Evolutionary conservation across 768 basidiomycete genomes (phyloP).

Genomic region (Mycena haematopus): DNA sequence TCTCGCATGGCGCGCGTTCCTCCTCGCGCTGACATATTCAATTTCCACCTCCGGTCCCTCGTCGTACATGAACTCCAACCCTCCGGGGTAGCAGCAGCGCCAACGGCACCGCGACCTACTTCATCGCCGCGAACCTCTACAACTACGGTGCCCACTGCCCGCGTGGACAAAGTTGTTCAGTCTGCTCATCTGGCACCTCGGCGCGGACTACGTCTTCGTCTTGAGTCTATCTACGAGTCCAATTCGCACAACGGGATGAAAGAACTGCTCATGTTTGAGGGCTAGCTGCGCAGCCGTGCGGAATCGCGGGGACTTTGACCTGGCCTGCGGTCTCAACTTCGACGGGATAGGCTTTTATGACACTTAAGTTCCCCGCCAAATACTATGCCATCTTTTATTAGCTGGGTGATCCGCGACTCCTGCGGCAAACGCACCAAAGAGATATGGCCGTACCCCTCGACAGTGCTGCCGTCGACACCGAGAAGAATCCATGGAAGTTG

Average conservation of each 20-base stretch:
- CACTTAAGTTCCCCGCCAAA: conserved; percentile 61
- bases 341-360: conserved; percentile 40
- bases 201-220: conserved; percentile 26
- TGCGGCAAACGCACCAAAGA: conserved; percentile 60
- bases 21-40: conserved; percentile 27
- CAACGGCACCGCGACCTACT: conserved; percentile 24
- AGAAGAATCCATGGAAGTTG: conserved; percentile 65
- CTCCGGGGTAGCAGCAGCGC: no score
- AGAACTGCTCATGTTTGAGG: conserved; percentile 23
- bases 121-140: conserved; percentile 32
- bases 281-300: conserved; percentile 19
- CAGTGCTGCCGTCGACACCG: conserved; percentile 65
- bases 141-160: conserved; percentile 29
- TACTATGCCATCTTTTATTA: neutral
- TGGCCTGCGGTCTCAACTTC: conserved; percentile 80
- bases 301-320: conserved; percentile 59
- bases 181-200: conserved; percentile 26
- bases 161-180: conserved; percentile 27
- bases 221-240: conserved; percentile 32
- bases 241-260: conserved; percentile 31
- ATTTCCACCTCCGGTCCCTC: conserved; percentile 24
- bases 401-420: conserved; percentile 33
- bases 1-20: conserved; percentile 18
- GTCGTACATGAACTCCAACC: conserved; percentile 20
- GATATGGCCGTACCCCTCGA: conserved; percentile 74